phyloP scores from a whole-genome alignment of 768 basidiomycete species.

The Strobilomyces echinocephalus region DNA sequence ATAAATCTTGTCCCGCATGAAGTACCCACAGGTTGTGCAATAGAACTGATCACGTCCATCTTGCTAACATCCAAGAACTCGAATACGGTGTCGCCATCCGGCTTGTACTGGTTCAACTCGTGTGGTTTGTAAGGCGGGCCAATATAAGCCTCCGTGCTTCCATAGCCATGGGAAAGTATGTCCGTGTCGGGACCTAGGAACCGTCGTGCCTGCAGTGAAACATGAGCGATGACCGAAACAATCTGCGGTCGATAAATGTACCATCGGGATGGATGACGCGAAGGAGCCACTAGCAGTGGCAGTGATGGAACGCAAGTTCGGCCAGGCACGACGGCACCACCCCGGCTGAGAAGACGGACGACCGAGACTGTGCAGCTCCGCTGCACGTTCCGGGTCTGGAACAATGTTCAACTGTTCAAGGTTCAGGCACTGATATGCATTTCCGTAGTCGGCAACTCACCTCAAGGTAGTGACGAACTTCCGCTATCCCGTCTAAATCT shows the following conservation, averaged over 20 bases:
- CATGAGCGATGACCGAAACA: no score
- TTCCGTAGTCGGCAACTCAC: not conserved
- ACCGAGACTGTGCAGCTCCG: conserved; percentile 10
- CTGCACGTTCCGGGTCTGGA: conserved; percentile 6
- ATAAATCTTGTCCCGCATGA: no score
- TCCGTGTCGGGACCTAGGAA: no score
- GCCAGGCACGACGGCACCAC: conserved; percentile 16
- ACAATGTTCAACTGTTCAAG: not conserved
- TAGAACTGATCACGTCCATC: no score
- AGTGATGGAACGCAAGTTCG: conserved; percentile 7
- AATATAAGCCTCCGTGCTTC: no score
- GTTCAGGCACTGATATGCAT: not conserved
- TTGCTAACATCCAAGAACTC: no score
- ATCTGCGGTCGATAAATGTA: not conserved
- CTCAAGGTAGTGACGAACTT: conserved; percentile 5
- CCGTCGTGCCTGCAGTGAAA: no score
- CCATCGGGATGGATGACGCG: conserved; percentile 9
- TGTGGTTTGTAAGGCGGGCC: no score
- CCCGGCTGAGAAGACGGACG: conserved; percentile 6
- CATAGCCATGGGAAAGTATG: no score
- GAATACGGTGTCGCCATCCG: no score
- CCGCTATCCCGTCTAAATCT: not conserved
- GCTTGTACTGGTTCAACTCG: no score
- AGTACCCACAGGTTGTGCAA: not conserved
- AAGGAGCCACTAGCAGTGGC: conserved; percentile 10